Evolutionary conservation across 768 basidiomycete species (phyloP), one percentile per base, ranked within the genome.

Genomic region (Russula emetica): DNA sequence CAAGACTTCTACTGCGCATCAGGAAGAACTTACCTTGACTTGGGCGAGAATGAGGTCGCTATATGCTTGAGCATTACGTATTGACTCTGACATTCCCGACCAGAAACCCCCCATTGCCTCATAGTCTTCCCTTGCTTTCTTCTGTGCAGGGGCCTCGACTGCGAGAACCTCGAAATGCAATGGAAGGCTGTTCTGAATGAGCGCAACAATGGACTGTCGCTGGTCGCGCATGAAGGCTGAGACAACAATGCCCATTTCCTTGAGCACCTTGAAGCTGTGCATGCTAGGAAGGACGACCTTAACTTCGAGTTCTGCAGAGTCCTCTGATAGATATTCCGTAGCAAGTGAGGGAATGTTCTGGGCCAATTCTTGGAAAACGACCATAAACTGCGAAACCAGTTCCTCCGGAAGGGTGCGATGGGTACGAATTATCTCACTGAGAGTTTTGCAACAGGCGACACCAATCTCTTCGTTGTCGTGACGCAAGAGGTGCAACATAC

Each of bases 381-480:
- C 79, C 63, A 94, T 82, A 76, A 96, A 94, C 57, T 92, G 88
- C 42, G 83, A 76, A 53, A 94, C 80, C 56, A 85, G 80, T 10
- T 90, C 85, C 67, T 92, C 92, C 18, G 84, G 83, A 54, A 89
- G 76, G 11, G 82, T 75, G 70, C 89, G 84, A 72, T 89, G 91
- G 56, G 82, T 84, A 55, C 96, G 85, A 70, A 91, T 83, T 24
- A 94, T 80, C 76, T 99, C 96, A 63, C 93, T 87, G 71, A 97
- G 80, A 61, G 87, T 89, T 76, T 98, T 98, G 81, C 94, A 92
- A 60, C 88, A 90, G 2, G 86, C 82, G 36, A 88, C 82, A 2
- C 92, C 97, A 71, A 94, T 95, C 73, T 99, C 97, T 76, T 99
- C 97, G 72, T 97, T 98, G 77, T 99, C 97, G 68, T 83, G 78